Evolutionary conservation across 495 filamentous ascomycete genomes (phyloP), one percentile per base, ranked within the genome.

Genomic region (Daldinia grandis): DNA sequence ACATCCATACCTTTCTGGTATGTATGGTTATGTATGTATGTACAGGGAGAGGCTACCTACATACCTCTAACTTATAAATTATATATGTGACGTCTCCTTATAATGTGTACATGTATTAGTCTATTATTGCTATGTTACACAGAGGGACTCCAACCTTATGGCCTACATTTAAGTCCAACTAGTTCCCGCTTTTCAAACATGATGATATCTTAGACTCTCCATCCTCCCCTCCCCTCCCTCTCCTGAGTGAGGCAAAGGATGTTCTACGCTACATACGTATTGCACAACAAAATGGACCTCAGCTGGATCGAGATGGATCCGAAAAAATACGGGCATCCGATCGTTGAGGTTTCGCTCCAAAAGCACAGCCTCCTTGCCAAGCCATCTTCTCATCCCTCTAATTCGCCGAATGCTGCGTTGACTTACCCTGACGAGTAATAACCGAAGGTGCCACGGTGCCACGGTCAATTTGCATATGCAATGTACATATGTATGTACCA

Each of bases 361-460:
- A n/a, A 64, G 64, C 69, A 72, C 69, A 42, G 69, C 69, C 69
- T 62, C 64, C 38, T 64, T 72, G 67, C 64, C 64, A 64, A 42
- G 69, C 60, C 60, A 58, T 61, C 17, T 28, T 42, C 19, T 25
- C 21, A 54, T 28, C 30, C 54, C 38, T 55, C 37, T 57, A 68
- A 72, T 72, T 68, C 64, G 69, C 64, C 69, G 55, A 64, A 40
- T 25, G 47, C 12, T 54, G 63, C 33, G 15, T 60, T 57, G 30
- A 19, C 31, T 66, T 67, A 66, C 59, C 63, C 30, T 63, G 64
- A 58, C 38, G 49, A 72, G 69, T 63, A 72, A 67, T 53, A 66
- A 58, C 54, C 62, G 66, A 59, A 31, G 30, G 57, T 44, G 8
- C 47, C 47, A 53, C 25, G 49, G 49, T 27, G 30, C 49, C 68